A percentile compares a stretch with the other conserved stretches of the same genome.
Evolutionary conservation across 1,284 basidiomycete species (phyloP).

Genomic region (Sphagnurus paluster): DNA sequence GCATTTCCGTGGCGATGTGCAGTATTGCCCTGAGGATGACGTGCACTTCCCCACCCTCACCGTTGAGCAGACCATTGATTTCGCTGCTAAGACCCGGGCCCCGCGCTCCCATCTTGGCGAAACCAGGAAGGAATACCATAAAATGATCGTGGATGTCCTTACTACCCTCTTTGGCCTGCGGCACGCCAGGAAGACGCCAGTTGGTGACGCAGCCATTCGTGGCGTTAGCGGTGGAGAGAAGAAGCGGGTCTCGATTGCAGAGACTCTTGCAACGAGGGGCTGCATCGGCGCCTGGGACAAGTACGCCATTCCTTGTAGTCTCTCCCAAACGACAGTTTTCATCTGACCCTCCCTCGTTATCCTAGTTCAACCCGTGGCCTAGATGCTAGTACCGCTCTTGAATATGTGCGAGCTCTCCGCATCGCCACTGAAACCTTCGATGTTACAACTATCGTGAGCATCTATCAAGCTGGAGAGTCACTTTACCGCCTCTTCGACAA

Average conservation of each 20-base stretch:
- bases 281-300: slow-evolving; percentile 75
- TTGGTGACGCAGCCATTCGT: slow-evolving; percentile 73
- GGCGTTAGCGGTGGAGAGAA: slow-evolving; percentile 82
- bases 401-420: slow-evolving; percentile 63
- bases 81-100: slow-evolving; percentile 58
- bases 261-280: slow-evolving; percentile 60
- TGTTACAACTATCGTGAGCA: slow-evolving; percentile 63
- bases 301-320: slow-evolving; percentile 32
- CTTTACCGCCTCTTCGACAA: slow-evolving; percentile 4
- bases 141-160: slow-evolving; percentile 50
- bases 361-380: slow-evolving; percentile 73
- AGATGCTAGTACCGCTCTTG: slow-evolving; percentile 70
- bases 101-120: slow-evolving; percentile 45
- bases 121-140: slow-evolving; percentile 42
- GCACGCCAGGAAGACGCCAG: slow-evolving; percentile 56
- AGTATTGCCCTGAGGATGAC: slow-evolving; percentile 64
- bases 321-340: background rate
- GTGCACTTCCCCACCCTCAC: no score
- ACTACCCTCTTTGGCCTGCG: slow-evolving; percentile 69
- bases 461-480: slow-evolving; percentile 6
- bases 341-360: slow-evolving; percentile 3
- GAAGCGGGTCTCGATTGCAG: slow-evolving; percentile 78
- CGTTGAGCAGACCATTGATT: slow-evolving; percentile 59
- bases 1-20: slow-evolving; percentile 60
- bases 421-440: slow-evolving; percentile 57